Conservation (phyloP, 805 yeast genomes). For the Zygoascus bituminiphila region DNA sequence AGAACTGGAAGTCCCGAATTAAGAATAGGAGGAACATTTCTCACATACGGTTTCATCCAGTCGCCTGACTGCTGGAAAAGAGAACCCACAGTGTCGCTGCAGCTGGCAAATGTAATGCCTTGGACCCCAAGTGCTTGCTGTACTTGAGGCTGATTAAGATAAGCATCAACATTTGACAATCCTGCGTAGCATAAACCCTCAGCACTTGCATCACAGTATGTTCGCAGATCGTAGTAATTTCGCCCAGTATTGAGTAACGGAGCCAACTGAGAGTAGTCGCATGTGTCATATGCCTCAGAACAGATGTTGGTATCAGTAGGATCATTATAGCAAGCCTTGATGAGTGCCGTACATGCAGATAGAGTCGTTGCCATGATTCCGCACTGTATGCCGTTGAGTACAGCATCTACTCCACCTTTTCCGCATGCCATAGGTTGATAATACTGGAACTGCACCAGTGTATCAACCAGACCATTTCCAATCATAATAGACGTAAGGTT, state of each 20-base stretch:
- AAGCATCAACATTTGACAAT: constrained; percentile 42
- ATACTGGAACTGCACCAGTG: constrained; percentile 65
- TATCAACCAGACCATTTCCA: constrained; percentile 90
- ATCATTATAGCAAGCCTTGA: constrained; percentile 55
- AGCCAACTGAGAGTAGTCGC: constrained; percentile 57
- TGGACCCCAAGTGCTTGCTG: constrained; percentile 51
- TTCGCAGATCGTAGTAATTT: constrained; percentile 59
- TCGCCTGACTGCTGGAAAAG: constrained; percentile 56
- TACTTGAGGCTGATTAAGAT: constrained; percentile 46
- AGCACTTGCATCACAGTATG: constrained; percentile 40
- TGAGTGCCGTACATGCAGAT: constrained; percentile 57
- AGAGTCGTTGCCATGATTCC: constrained; percentile 50
- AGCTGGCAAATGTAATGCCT: constrained; percentile 48
- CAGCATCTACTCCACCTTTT: constrained; percentile 67
- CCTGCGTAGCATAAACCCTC: constrained; percentile 51
- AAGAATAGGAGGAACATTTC: constrained; percentile 48
- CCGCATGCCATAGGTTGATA: constrained; percentile 96
- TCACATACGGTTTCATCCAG: constrained; percentile 57
- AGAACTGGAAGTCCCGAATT: constrained; percentile 69
- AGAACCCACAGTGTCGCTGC: constrained; percentile 67
- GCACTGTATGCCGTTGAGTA: constrained; percentile 61
- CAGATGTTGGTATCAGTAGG: constrained; percentile 37
- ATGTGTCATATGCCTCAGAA: constrained; percentile 77
- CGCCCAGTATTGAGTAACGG: constrained; percentile 55
- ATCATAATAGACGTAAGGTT: constrained; percentile 72